Evolutionary conservation across 2,329 filamentous ascomycete species (phyloP).

Genomic region (Shiraia sp.): DNA sequence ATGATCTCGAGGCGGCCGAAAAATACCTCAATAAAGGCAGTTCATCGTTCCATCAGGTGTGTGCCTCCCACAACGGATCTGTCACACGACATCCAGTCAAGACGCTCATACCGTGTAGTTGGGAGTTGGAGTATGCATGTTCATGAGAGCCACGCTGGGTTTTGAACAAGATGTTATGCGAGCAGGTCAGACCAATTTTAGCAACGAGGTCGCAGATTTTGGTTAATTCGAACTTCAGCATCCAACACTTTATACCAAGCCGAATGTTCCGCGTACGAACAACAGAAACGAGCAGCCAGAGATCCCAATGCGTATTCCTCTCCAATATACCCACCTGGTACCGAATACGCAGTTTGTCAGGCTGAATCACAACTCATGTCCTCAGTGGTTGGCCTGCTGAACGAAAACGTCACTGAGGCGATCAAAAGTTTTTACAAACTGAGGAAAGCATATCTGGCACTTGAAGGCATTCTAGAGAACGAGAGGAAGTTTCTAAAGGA

Average conservation of each 20-base stretch:
- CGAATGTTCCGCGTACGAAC: conserved; percentile 74
- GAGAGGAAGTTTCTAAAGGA: conserved; percentile 64
- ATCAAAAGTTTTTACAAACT: conserved; percentile 92
- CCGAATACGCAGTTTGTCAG: conserved; percentile 82
- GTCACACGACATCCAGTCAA: neutral
- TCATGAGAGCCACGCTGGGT: conserved; percentile 83
- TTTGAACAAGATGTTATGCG: conserved; percentile 92
- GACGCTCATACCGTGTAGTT: conserved; percentile 55
- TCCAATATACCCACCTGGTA: conserved; percentile 77
- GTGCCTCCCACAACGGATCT: conserved; percentile 4
- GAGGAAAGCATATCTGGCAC: conserved; percentile 80
- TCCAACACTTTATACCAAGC: conserved; percentile 71
- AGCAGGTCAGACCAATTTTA: conserved; percentile 56
- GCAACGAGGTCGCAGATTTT: neutral
- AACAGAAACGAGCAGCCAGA: conserved; percentile 75
- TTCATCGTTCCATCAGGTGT: conserved; percentile 82
- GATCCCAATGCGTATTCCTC: conserved; percentile 60
- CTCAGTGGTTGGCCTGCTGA: conserved; percentile 84
- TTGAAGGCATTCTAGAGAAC: conserved; percentile 77
- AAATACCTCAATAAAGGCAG: conserved; percentile 69
- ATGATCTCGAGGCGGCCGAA: conserved; percentile 86
- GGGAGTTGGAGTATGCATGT: conserved; percentile 78
- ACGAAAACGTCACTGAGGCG: conserved; percentile 89
- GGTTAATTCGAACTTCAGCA: conserved; percentile 53
- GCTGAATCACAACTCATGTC: conserved; percentile 88